Evolutionary conservation across 1,284 basidiomycete species (phyloP).

Genomic region (Chalciporus piperatoides): DNA sequence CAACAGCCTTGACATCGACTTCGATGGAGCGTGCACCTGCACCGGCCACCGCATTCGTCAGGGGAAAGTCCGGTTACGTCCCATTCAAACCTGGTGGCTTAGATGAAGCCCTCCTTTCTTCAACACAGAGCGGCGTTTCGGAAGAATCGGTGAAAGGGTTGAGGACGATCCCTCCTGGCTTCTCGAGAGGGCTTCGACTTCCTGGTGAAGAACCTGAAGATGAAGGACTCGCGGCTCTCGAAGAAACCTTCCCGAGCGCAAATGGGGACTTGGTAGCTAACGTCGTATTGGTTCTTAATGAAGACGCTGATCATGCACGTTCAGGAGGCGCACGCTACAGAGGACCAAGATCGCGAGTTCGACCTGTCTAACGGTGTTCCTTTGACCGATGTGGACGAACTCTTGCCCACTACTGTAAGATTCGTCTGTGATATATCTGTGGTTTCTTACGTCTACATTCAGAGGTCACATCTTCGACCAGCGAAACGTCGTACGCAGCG

Average conservation of each 20-base stretch:
- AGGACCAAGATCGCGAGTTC: slow-evolving; percentile 22
- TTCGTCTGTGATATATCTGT: background rate
- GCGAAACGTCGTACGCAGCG: slow-evolving; percentile 42
- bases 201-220: slow-evolving; percentile 53
- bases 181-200: slow-evolving; percentile 64
- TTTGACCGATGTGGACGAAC: slow-evolving; percentile 68
- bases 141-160: slow-evolving; percentile 44
- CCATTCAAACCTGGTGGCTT: slow-evolving; percentile 93
- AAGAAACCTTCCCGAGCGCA: slow-evolving; percentile 19
- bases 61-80: slow-evolving; percentile 89
- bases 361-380: slow-evolving; percentile 16
- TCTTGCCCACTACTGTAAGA: slow-evolving; percentile 79
- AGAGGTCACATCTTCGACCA: slow-evolving; percentile 59
- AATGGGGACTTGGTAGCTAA: slow-evolving; percentile 17
- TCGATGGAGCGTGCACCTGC: slow-evolving; percentile 83
- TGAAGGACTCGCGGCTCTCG: slow-evolving; percentile 40
- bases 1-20: slow-evolving; percentile 71
- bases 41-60: slow-evolving; percentile 76
- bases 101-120: slow-evolving; percentile 50
- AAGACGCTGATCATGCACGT: slow-evolving; percentile 2
- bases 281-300: background rate
- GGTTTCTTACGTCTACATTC: slow-evolving; percentile 12
- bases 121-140: slow-evolving; percentile 34
- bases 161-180: slow-evolving; percentile 58
- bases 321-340: slow-evolving; percentile 6